Evolutionary conservation across 2,329 filamentous ascomycete species (phyloP).

Genomic region (Colletotrichum viniferum): DNA sequence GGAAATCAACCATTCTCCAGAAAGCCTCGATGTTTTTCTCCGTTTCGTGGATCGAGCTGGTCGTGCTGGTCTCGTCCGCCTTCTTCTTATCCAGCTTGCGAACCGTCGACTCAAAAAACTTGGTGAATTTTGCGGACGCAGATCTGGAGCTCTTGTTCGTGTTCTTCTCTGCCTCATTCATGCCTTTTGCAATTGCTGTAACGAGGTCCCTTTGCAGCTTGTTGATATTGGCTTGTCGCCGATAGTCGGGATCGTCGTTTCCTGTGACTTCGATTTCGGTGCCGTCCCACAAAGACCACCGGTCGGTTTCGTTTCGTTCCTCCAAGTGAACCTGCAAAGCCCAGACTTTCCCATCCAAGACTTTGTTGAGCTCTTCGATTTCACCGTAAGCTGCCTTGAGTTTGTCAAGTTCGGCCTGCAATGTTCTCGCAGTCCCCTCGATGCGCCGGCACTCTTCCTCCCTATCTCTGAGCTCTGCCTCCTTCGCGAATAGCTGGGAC

Average conservation of each 20-base stretch:
- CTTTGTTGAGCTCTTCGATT: neutral
- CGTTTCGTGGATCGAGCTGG: neutral
- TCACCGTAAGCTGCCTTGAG: neutral
- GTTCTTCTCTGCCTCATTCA: neutral
- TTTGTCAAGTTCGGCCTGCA: neutral
- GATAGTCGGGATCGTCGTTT: neutral
- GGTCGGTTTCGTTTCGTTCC: neutral
- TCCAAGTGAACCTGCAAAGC: neutral
- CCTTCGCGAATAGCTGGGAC: neutral
- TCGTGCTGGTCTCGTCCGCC: neutral
- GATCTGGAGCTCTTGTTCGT: neutral
- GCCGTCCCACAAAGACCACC: neutral
- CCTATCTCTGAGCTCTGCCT: neutral
- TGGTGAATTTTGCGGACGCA: neutral
- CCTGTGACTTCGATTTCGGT: neutral
- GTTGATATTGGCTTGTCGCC: neutral
- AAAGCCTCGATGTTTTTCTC: neutral
- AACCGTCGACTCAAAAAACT: neutral
- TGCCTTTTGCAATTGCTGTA: neutral
- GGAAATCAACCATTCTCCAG: conserved; percentile 9
- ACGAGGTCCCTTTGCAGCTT: neutral
- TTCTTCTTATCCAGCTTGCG: neutral
- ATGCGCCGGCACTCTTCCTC: neutral
- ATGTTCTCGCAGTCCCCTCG: neutral
- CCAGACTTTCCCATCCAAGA: neutral